Base-by-base conservation (phyloP, 768 basidiomycete species). In the Hericium coralloides region DNA sequence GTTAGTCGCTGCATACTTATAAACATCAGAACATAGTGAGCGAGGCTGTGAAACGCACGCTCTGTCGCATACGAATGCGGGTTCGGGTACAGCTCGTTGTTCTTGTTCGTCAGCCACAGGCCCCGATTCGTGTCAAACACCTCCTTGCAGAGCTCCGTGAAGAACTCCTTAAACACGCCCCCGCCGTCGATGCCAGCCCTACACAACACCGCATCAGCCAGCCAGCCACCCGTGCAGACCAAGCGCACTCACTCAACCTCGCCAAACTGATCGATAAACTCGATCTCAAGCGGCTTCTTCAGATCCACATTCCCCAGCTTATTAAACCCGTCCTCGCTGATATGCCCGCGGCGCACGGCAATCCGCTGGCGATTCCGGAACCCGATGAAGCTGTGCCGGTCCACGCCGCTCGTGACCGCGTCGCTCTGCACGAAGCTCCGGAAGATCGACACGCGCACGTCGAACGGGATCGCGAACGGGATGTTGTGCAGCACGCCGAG, bases 111-210 rank as follows among this genome's bases (percentile, higher is more conserved):
- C 25, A 95, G 75, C 97, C 97, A 99, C 4, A 99, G 73, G 10
- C 97, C 97, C 4, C 93, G 84, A 65, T 98, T 84, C 2, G 89
- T 87, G 65, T 99, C 93, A 59, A 99, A 98, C 0, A 90, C 95
- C 68, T 98, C 95, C 65, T 89, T 93, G 57, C 85, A 87, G 17
- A 99, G 70, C 14, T 88, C 91, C 2, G 94, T 99, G 65, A 98
- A 81, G 63, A 98, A 97, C 69, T 98, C 97, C 68, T 98, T 99
- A 77, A 97, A 98, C 4, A 98, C 85, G 0, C 97, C 97, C 2
- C 97, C 95, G 2, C 95, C 95, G 61, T 98, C 95, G 36, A 98
- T 95, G 0, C 95, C 95, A 17, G 87, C 84, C 68, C 89, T 90
- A 58, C 26, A 55, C 65, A 68, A 49, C 22, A 38, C 23, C 10